These are phyloP conservation scores for Macrolepiota dolichaula DNA, from an alignment of 768 basidiomycete species.

Conservation along the genomic window DNA sequence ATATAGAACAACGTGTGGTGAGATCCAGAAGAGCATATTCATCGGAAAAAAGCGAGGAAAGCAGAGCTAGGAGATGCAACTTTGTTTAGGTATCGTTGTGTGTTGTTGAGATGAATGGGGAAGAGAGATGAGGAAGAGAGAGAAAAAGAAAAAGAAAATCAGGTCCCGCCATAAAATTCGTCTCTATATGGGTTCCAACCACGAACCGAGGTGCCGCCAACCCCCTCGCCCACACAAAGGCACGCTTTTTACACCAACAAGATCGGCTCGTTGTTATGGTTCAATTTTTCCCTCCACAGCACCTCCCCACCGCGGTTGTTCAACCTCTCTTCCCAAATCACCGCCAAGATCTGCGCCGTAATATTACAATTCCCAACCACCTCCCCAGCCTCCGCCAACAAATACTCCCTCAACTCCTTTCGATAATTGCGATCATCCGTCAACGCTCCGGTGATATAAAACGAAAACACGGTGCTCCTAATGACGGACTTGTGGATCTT, in stretches of 20 bases:
- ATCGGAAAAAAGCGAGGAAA: background rate
- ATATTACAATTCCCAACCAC: conserved; percentile 64
- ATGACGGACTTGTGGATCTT: conserved; percentile 52
- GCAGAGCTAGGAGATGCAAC: background rate
- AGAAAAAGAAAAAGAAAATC: background rate
- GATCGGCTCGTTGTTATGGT: conserved; percentile 44
- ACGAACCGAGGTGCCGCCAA: background rate
- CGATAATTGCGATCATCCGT: conserved; percentile 48
- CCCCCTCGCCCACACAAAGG: background rate
- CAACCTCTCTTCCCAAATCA: conserved; percentile 51
- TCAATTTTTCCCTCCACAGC: conserved; percentile 58
- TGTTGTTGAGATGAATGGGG: background rate
- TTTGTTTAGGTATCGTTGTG: background rate
- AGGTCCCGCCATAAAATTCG: too few relatives aligned
- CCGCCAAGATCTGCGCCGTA: conserved; percentile 48
- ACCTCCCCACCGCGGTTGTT: background rate
- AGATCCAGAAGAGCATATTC: background rate
- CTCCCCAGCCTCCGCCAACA: conserved; percentile 48
- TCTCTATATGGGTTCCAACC: background rate
- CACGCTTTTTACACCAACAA: conserved; percentile 36
- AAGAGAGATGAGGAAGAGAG: background rate
- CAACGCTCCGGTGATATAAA: conserved; percentile 71
- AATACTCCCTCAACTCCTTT: conserved; percentile 36
- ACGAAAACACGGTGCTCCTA: conserved; percentile 75
- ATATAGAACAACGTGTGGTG: background rate